A percentile compares a stretch with the other conserved stretches of the same genome.
Conservation (phyloP, 2,329 filamentous ascomycete genomes). For the Chaetomiaceae sp. region DNA sequence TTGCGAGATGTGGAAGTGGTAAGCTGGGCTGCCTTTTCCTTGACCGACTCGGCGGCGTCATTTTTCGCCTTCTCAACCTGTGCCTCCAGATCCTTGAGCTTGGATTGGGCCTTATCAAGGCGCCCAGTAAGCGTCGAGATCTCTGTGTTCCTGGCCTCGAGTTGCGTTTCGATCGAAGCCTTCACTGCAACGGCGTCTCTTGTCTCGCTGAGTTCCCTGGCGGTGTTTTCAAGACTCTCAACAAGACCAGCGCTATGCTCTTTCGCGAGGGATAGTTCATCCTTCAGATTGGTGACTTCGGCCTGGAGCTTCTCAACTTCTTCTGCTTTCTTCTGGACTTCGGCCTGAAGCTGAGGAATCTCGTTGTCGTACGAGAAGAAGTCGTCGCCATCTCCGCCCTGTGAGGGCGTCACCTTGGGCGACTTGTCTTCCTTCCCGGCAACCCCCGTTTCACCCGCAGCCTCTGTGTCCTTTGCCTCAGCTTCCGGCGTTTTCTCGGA, state of each 20-base stretch:
- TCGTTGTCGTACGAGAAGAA: conserved; percentile 93
- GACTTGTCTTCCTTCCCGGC: conserved; percentile 16
- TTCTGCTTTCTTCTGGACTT: conserved; percentile 64
- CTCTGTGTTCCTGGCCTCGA: conserved; percentile 46
- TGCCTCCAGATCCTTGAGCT: conserved; percentile 43
- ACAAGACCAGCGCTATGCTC: conserved; percentile 66
- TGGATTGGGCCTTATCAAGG: conserved; percentile 40
- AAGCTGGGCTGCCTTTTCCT: conserved; percentile 37
- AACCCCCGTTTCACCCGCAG: conserved; percentile 26
- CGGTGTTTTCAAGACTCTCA: conserved; percentile 63
- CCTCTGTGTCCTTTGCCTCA: conserved; percentile 28
- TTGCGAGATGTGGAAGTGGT: conserved; percentile 34
- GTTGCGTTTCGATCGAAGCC: conserved; percentile 46
- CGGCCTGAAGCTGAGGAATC: conserved; percentile 72
- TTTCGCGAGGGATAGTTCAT: conserved; percentile 65
- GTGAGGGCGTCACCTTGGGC: conserved; percentile 41
- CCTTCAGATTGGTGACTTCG: conserved; percentile 64
- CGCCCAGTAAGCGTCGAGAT: conserved; percentile 48
- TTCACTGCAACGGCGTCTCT: conserved; percentile 39
- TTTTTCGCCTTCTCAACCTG: conserved; percentile 32
- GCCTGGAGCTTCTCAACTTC: conserved; percentile 67
- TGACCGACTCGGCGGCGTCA: conserved; percentile 29
- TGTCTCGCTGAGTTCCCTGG: conserved; percentile 54
- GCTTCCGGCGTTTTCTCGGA: conserved; percentile 32
- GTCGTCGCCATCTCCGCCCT: conserved; percentile 52